Evolutionary conservation across 1,284 basidiomycete species (phyloP).

Genomic region (Apiotrichum sp.): DNA sequence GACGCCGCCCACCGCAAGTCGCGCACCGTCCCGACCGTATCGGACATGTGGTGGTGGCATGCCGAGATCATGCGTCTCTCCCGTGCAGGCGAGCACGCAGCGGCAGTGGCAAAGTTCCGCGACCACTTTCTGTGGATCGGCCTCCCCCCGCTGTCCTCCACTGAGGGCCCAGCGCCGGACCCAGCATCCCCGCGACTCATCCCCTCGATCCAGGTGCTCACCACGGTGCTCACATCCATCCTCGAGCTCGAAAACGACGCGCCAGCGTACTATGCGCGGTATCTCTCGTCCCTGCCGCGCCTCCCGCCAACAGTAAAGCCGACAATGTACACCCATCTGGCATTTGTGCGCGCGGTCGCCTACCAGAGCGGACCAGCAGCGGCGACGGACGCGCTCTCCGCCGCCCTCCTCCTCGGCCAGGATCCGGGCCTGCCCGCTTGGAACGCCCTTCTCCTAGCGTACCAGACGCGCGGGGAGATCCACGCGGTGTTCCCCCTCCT

Average conservation of each 20-base stretch:
- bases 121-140: constrained; percentile 31
- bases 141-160: constrained; percentile 13
- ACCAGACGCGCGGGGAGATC: constrained; percentile 17
- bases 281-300: constrained; percentile 9
- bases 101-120: constrained; percentile 23
- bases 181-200: constrained; percentile 4
- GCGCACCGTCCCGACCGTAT: constrained; percentile 9
- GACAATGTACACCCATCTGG: constrained; percentile 20
- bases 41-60: constrained; percentile 23
- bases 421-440: constrained; percentile 18
- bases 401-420: constrained; percentile 12
- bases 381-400: constrained; percentile 14
- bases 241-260: constrained; percentile 16
- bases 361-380: constrained; percentile 14
- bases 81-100: constrained; percentile 12
- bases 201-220: constrained; percentile 23
- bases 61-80: constrained; percentile 26
- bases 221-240: constrained; percentile 25
- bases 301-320: constrained; percentile 24
- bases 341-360: constrained; percentile 22
- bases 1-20: background rate
- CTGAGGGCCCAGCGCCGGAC: background rate
- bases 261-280: constrained; percentile 14
- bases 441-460: constrained; percentile 20
- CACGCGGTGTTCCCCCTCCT: constrained; percentile 21